These are phyloP conservation scores for Phytophthora citrophthora DNA, from an alignment of 352 stramenopile species.

Conservation along the genomic window DNA sequence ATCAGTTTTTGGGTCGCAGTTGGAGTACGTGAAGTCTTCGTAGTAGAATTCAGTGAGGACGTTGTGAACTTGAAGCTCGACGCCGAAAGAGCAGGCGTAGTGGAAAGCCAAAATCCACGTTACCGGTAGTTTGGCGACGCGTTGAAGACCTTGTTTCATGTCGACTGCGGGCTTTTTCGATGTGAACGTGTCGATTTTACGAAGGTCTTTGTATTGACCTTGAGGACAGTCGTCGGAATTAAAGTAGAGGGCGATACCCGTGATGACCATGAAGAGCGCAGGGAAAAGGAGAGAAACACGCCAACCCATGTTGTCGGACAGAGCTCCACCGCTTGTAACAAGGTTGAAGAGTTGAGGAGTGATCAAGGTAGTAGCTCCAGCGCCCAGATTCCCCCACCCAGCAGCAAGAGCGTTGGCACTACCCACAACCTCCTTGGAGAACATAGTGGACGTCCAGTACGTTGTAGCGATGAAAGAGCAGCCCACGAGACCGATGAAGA, in stretches of 20 bases:
- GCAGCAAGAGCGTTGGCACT: slow-evolving; percentile 92
- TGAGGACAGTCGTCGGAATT: slow-evolving; percentile 93
- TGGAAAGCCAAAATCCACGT: slow-evolving; percentile 92
- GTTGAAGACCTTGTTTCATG: slow-evolving; percentile 48
- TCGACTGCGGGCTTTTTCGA: slow-evolving; percentile 29
- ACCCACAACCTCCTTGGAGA: slow-evolving; percentile 92
- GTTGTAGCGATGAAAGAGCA: slow-evolving; percentile 93
- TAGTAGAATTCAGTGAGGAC: slow-evolving; percentile 92
- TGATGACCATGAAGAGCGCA: slow-evolving; percentile 80
- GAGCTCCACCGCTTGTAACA: slow-evolving; percentile 60
- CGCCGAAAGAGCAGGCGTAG: slow-evolving; percentile 94
- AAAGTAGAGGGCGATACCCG: slow-evolving; percentile 71
- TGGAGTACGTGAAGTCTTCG: slow-evolving; percentile 77
- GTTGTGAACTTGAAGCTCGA: slow-evolving; percentile 96
- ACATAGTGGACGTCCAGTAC: slow-evolving; percentile 95
- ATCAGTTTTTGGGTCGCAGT: slow-evolving; percentile 56
- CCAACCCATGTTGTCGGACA: slow-evolving; percentile 88
- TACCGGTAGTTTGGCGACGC: slow-evolving; percentile 57
- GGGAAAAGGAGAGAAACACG: slow-evolving; percentile 90
- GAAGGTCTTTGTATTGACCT: slow-evolving; percentile 91
- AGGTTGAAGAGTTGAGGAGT: slow-evolving; percentile 90
- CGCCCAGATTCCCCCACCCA: slow-evolving; percentile 95
- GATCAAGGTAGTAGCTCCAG: slow-evolving; percentile 87
- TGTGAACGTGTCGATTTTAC: slow-evolving; percentile 16
- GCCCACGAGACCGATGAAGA: slow-evolving; percentile 95